These are phyloP conservation scores for Arctium lappa DNA, from an alignment of 129 eudicot genomes.

Conservation along the genomic window DNA sequence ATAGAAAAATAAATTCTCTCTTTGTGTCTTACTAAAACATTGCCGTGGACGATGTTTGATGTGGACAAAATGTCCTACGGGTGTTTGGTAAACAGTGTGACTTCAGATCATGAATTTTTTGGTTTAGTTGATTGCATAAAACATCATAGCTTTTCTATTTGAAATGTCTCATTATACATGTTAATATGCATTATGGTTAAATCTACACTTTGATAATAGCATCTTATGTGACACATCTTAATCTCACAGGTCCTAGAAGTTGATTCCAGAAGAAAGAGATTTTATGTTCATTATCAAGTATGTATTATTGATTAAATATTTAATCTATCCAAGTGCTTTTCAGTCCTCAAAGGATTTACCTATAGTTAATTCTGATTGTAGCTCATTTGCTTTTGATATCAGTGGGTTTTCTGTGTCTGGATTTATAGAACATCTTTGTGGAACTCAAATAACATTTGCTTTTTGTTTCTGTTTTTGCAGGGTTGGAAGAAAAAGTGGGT, in stretches of 20 bases:
- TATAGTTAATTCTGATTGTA: background rate
- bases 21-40: background rate
- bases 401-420: background rate
- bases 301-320: slow-evolving; percentile 23
- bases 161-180: background rate
- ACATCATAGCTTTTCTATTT: background rate
- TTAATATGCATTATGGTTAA: slow-evolving; percentile 1
- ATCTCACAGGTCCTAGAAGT: slow-evolving; percentile 55
- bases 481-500: slow-evolving; percentile 90
- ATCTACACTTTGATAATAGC: background rate
- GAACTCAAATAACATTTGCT: background rate
- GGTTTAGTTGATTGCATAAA: slow-evolving; percentile 16
- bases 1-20: background rate
- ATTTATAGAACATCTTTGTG: background rate
- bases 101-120: background rate
- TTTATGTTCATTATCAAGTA: slow-evolving; percentile 65
- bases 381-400: background rate
- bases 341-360: background rate
- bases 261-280: slow-evolving; percentile 39
- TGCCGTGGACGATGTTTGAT: background rate
- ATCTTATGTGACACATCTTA: slow-evolving; percentile 8
- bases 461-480: slow-evolving; percentile 38
- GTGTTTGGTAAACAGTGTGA: background rate
- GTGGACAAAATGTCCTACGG: background rate
- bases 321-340: background rate